Percentiles rank a stretch among this genome's conserved stretches.
Conservation (phyloP, 495 filamentous ascomycete species). For the Trichoderma orchidacearum region DNA sequence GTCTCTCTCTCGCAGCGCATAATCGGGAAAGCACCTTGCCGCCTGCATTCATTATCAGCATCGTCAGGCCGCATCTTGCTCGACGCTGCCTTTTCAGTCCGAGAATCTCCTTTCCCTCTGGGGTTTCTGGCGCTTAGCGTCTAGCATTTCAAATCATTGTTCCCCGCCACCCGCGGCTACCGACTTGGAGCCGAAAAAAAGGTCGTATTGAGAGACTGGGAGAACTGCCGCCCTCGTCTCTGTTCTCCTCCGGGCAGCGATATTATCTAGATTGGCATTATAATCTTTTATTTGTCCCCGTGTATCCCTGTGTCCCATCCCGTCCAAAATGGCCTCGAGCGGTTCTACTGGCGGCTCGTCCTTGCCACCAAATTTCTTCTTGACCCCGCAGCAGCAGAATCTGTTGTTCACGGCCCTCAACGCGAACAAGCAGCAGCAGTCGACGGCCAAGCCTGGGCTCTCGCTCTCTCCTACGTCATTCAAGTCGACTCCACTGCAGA, state of each 20-base stretch:
- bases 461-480: conserved; percentile 38
- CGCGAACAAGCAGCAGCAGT: conserved; percentile 45
- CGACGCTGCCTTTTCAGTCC: too few species aligned
- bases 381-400: conserved; percentile 78
- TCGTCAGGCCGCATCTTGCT: too few species aligned
- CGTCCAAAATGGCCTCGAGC: neutral
- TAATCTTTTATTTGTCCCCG: neutral
- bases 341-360: neutral
- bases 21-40: neutral
- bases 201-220: neutral
- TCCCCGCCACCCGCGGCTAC: neutral
- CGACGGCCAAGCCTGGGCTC: conserved; percentile 18
- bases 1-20: neutral
- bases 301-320: neutral
- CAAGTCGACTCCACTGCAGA: conserved; percentile 38
- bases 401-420: conserved; percentile 78
- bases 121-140: neutral
- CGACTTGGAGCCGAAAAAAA: neutral
- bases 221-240: neutral
- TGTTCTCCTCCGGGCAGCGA: neutral
- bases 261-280: neutral
- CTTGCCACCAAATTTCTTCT: conserved; percentile 26
- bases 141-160: neutral
- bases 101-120: neutral
- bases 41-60: too few species aligned